Evolutionary conservation across 768 basidiomycete species (phyloP).

Genomic region (Inosperma sp.): DNA sequence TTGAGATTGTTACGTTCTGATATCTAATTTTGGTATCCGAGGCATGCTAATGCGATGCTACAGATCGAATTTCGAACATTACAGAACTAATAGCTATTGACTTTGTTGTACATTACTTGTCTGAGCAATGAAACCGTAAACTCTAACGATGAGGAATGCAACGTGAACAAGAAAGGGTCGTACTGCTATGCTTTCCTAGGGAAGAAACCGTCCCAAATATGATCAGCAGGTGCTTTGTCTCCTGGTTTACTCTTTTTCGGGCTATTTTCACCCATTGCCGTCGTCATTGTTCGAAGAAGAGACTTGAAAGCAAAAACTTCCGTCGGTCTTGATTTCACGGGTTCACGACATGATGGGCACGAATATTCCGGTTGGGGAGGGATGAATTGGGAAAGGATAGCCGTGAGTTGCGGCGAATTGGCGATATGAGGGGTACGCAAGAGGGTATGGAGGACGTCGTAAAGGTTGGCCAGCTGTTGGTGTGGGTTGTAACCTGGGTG

Average conservation of each 20-base stretch:
- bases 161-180: too few relatives aligned
- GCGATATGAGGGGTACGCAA: conserved; percentile 22
- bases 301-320: conserved; percentile 61
- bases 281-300: conserved; percentile 47
- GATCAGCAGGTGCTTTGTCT: conserved; percentile 17
- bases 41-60: too few relatives aligned
- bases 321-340: conserved; percentile 45
- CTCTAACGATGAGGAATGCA: too few relatives aligned
- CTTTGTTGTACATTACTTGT: too few relatives aligned
- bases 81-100: too few relatives aligned
- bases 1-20: too few relatives aligned
- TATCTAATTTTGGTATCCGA: too few relatives aligned
- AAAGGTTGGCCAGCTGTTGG: conserved; percentile 18
- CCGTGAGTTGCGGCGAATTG: conserved; percentile 26
- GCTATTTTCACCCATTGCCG: conserved; percentile 44
- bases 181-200: conserved; percentile 21
- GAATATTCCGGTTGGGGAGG: conserved; percentile 50
- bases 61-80: too few relatives aligned
- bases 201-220: conserved; percentile 50
- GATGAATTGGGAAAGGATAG: conserved; percentile 23
- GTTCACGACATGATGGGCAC: conserved; percentile 62
- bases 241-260: conserved; percentile 30
- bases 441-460: conserved; percentile 14
- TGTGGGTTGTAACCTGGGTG: conserved; percentile 43
- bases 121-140: too few relatives aligned